A percentile compares a stretch with the other conserved stretches of the same genome.
Evolutionary conservation across 1,284 basidiomycete species (phyloP).

Genomic region (Heterobasidion annosum): DNA sequence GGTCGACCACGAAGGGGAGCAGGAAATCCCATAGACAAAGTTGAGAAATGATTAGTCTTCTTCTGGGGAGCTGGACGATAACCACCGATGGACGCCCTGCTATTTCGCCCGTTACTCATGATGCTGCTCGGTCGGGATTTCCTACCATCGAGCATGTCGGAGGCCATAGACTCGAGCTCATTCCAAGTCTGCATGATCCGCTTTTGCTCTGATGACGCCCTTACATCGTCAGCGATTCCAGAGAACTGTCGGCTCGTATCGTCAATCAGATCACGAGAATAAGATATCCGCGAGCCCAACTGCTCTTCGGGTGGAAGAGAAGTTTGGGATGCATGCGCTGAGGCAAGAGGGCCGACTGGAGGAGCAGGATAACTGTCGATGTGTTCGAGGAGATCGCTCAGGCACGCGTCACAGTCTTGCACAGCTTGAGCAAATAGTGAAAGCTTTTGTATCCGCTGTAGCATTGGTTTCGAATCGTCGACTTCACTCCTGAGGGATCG

Average conservation of each 20-base stretch:
- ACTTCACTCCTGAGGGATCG: conserved; percentile 52
- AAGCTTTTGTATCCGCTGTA: conserved; percentile 44
- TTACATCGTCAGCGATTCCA: conserved; percentile 40
- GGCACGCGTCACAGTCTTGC: conserved; percentile 53
- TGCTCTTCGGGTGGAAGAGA: conserved; percentile 52
- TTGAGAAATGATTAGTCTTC: conserved; percentile 40
- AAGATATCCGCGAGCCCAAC: conserved; percentile 47
- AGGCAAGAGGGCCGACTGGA: conserved; percentile 38
- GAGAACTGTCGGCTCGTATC: conserved; percentile 32
- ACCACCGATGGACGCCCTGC: conserved; percentile 33
- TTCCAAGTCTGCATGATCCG: conserved; percentile 69
- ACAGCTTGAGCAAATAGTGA: conserved; percentile 39
- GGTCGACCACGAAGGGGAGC: conserved; percentile 31
- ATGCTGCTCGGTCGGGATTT: conserved; percentile 59
- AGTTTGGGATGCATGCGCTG: conserved; percentile 33
- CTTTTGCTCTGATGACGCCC: conserved; percentile 47
- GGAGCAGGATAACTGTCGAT: conserved; percentile 65
- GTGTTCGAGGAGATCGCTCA: conserved; percentile 77
- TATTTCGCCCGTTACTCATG: conserved; percentile 44
- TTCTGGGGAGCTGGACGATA: conserved; percentile 16
- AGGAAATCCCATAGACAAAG: conserved; percentile 35
- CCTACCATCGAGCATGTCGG: conserved; percentile 49
- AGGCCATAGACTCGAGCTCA: conserved; percentile 72
- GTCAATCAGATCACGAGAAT: conserved; percentile 44
- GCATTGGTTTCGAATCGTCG: conserved; percentile 34